A percentile compares a stretch with the other conserved stretches of the same genome.
Conservation (phyloP, 2,329 filamentous ascomycete genomes). For the Monosporascus cannonballus region DNA sequence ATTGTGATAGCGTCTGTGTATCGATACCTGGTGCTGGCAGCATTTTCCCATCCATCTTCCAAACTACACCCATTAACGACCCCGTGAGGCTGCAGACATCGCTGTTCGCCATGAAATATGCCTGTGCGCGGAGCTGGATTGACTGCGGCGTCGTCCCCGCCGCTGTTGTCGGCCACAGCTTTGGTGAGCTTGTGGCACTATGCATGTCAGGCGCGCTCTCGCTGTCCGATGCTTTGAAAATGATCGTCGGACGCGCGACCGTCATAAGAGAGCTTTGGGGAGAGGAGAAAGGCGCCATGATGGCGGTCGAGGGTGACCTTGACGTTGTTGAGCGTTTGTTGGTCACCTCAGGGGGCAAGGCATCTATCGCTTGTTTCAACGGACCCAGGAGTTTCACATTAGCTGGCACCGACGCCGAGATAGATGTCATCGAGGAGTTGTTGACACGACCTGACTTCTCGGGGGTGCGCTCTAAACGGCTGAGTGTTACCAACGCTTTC, state of each 20-base stretch:
- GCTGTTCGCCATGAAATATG: constrained; percentile 35
- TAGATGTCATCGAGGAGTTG: constrained; percentile 18
- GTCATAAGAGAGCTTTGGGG: too few relatives aligned
- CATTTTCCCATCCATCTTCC: constrained; percentile 29
- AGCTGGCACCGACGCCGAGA: constrained; percentile 20
- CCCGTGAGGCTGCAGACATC: constrained; percentile 29
- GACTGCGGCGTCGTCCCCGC: constrained; percentile 25
- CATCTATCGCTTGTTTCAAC: constrained; percentile 28
- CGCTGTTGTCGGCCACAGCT: constrained; percentile 32
- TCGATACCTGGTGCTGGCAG: constrained; percentile 11
- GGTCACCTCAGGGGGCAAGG: too few relatives aligned
- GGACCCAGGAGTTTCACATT: constrained; percentile 23
- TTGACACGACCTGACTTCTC: constrained; percentile 2
- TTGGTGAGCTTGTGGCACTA: too few relatives aligned
- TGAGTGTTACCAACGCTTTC: constrained; percentile 23
- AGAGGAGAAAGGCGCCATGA: too few relatives aligned
- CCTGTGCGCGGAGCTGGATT: constrained; percentile 29
- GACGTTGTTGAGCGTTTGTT: too few relatives aligned
- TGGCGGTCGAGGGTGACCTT: too few relatives aligned
- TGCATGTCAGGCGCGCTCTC: too few relatives aligned
- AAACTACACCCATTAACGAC: constrained; percentile 14
- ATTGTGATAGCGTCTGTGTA: constrained; percentile 7
- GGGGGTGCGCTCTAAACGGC: constrained; percentile 9
- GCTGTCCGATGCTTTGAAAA: too few relatives aligned
- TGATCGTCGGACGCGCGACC: too few relatives aligned